Evolutionary conservation across 23 red algal genomes (phyloP), one percentile per base, ranked within the genome.

Genomic region (Pyropia haitanensis): DNA sequence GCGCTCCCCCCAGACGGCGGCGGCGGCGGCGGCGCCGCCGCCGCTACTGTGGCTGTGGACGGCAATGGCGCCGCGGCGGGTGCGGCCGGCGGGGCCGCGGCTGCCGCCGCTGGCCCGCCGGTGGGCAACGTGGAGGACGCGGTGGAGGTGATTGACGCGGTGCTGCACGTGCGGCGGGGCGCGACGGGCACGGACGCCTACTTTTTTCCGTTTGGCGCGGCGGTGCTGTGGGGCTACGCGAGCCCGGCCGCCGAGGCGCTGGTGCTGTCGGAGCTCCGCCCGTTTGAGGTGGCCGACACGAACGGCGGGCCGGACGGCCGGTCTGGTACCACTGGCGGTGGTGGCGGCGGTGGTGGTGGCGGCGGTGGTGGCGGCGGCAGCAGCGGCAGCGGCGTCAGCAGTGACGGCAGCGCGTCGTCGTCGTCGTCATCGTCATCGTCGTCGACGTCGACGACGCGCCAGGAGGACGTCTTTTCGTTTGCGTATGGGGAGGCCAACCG

Each of bases 191-290:
- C 17, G 6, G 68, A 74, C 49, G 72, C 75, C 17, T 85, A 76
- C 67, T 31, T 85, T 15, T 85, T 85, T 20, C 80, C 65, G 7
- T 85, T 77, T 59, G 80, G 80, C 46, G 68, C 66, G 0, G 69
- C 75, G 5, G 80, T 85, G 18, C 77, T 75, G 55, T 85, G 80
- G 80, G 33, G 66, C 17, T 31, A 77, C 12, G 66, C 52, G 7
- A 26, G 19, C 3, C 56, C 65, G 33, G 19, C 60, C n/a, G 80
- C 77, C 16, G 66, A 69, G 22, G 55, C 49, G 21, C 2, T 49
- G 2, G 54, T 85, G 33, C 51, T 75, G 16, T 63, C 58, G 18
- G 56, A 31, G 19, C 39, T 85, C 14, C 18, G 64, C 14, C 21
- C 56, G 19, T 85, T 85, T 67, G 69, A 85, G 27, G 17, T 29